Percentiles rank a stretch among this genome's conserved stretches.
phyloP scores from a whole-genome alignment of 371 early-diverging fungal genomes.

The Rhizomucor pusillus region DNA sequence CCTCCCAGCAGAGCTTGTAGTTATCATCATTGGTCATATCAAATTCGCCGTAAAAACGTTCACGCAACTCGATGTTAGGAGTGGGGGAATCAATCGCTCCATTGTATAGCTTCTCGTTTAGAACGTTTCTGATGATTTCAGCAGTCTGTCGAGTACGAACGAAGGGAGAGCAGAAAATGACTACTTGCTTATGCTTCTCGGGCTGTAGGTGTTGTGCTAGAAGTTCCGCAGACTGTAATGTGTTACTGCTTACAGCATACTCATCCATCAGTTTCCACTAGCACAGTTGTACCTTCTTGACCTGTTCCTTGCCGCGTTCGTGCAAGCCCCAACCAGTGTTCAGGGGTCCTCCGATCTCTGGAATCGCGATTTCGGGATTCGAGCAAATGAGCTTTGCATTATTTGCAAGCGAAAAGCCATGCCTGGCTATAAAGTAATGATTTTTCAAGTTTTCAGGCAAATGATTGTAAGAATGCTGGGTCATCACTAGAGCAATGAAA shows the following conservation, averaged over 20 bases:
- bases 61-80: conserved; percentile 29
- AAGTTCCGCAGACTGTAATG: conserved; percentile 24
- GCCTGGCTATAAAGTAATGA: conserved; percentile 44
- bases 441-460: conserved; percentile 37
- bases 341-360: conserved; percentile 39
- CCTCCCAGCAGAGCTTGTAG: conserved; percentile 38
- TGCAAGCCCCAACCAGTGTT: conserved; percentile 44
- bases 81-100: conserved; percentile 1
- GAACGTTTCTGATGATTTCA: conserved; percentile 30
- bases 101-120: conserved; percentile 21
- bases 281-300: conserved; percentile 28
- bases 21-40: conserved; percentile 41
- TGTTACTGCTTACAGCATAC: not conserved
- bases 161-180: conserved; percentile 48
- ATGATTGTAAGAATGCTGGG: conserved; percentile 27
- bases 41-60: conserved; percentile 41
- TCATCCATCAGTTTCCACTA: too few species aligned
- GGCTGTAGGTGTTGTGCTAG: conserved; percentile 29
- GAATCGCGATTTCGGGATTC: conserved; percentile 49
- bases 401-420: conserved; percentile 49
- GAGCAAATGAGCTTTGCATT: conserved; percentile 41
- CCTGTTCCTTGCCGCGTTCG: conserved; percentile 41
- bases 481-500: not conserved
- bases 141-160: conserved; percentile 45
- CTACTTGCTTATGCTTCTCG: conserved; percentile 19